Evolutionary conservation across 1,284 basidiomycete genomes (phyloP).

Genomic region (Sphagnurus paluster): DNA sequence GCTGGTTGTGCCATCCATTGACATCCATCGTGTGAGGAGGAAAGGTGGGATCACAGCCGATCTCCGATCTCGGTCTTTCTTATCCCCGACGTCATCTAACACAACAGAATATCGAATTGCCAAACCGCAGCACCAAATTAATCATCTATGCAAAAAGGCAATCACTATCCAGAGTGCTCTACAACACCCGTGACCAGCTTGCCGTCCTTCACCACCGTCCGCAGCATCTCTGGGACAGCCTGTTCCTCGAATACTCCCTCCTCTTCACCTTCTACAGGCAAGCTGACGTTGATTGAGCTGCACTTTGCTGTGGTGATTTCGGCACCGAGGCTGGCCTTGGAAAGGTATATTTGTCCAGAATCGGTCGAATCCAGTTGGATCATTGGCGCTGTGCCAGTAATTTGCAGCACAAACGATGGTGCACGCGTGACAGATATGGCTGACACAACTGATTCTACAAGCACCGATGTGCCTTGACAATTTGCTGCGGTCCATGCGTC

Average conservation of each 20-base stretch:
- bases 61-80: too few relatives aligned
- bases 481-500: slow-evolving; percentile 57
- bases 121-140: slow-evolving; percentile 2
- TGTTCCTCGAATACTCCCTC: slow-evolving; percentile 92
- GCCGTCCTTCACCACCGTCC: slow-evolving; percentile 80
- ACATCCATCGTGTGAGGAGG: slow-evolving; percentile 52
- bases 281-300: slow-evolving; percentile 89
- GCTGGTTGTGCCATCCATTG: slow-evolving; percentile 66
- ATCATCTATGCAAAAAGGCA: slow-evolving; percentile 4
- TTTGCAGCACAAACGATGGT: slow-evolving; percentile 91
- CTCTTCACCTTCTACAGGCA: slow-evolving; percentile 87
- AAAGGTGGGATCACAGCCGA: slow-evolving; percentile 9
- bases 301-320: slow-evolving; percentile 97
- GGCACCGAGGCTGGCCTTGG: slow-evolving; percentile 73
- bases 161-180: slow-evolving; percentile 78
- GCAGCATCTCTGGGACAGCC: slow-evolving; percentile 95
- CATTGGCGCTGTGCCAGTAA: slow-evolving; percentile 88
- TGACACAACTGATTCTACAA: slow-evolving; percentile 92
- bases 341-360: slow-evolving; percentile 93
- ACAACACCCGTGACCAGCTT: slow-evolving; percentile 87
- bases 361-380: slow-evolving; percentile 95
- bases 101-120: not conserved
- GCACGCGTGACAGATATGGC: slow-evolving; percentile 87
- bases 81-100: slow-evolving; percentile 9
- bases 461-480: slow-evolving; percentile 86